A percentile compares a stretch with the other conserved stretches of the same genome.
These are phyloP conservation scores for Thinopyrum elongatum DNA, from an alignment of 176 grass and related monocot species.

Conservation along the genomic window DNA sequence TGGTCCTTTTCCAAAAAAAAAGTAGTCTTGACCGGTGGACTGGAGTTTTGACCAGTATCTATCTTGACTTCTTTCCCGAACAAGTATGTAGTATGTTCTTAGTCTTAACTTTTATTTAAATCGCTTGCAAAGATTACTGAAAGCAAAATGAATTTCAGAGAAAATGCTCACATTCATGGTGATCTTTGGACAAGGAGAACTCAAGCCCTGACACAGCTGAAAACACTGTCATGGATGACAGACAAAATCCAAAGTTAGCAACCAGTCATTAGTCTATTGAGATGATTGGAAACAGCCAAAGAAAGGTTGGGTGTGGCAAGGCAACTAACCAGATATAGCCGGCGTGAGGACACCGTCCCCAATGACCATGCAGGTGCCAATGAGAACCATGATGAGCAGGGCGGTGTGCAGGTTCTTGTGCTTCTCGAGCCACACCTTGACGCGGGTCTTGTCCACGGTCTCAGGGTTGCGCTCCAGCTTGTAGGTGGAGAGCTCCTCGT, in stretches of 20 bases:
- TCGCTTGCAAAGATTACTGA: background rate
- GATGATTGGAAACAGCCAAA: constrained; percentile 9
- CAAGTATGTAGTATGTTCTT: background rate
- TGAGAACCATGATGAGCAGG: constrained; percentile 82
- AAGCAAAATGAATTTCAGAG: background rate
- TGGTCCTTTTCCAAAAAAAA: background rate
- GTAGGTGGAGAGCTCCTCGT: constrained; percentile 95
- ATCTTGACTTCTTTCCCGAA: background rate
- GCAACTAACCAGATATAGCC: constrained; percentile 73
- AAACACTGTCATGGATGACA: constrained; percentile 62
- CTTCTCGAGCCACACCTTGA: constrained; percentile 88
- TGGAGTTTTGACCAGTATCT: background rate
- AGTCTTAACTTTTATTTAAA: background rate
- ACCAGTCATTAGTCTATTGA: constrained; percentile 4
- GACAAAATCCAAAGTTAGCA: constrained; percentile 32
- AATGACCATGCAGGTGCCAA: constrained; percentile 98
- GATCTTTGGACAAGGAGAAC: constrained; percentile 75
- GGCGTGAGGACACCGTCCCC: constrained; percentile 98
- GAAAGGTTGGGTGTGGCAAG: constrained; percentile 1
- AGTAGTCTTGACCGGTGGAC: background rate
- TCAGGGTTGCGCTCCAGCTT: constrained; percentile 72
- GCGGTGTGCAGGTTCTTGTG: constrained; percentile 76
- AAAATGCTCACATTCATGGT: constrained; percentile 79
- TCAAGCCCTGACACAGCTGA: constrained; percentile 97
- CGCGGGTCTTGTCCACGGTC: constrained; percentile 41